Conservation (phyloP, 169 alveolate genomes). For the Plasmodium vinckei region DNA sequence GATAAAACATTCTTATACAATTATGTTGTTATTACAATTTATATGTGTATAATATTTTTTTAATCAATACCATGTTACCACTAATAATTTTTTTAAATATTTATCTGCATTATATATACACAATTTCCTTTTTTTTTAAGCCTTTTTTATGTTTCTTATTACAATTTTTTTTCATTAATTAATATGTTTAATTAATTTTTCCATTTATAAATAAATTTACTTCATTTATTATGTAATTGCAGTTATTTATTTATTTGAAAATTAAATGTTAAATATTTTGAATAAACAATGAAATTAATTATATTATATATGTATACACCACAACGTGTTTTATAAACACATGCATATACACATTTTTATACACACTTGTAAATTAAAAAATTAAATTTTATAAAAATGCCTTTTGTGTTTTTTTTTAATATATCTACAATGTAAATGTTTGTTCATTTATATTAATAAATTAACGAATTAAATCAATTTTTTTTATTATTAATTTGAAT, state of each 20-base stretch:
- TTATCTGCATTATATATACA: neutral
- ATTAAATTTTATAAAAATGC: neutral
- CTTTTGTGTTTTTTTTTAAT: neutral
- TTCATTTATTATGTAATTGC: neutral
- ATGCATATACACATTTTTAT: conserved; percentile 17
- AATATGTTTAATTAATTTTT: too few relatives aligned
- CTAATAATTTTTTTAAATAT: too few relatives aligned
- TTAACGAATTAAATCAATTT: neutral
- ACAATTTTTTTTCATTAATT: neutral
- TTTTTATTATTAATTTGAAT: conserved; percentile 3
- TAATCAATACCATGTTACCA: too few relatives aligned
- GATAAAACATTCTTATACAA: neutral
- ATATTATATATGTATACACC: conserved; percentile 3
- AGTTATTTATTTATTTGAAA: too few relatives aligned
- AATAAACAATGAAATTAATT: conserved; percentile 1
- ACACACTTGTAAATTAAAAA: conserved; percentile 23
- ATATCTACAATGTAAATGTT: neutral
- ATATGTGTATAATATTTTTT: too few relatives aligned
- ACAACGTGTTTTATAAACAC: neutral
- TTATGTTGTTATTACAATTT: neutral
- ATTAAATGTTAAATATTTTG: neutral
- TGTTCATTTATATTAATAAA: neutral
- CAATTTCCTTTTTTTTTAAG: conserved; percentile 1
- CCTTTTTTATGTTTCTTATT: neutral
- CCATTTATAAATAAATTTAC: neutral